Conservation (phyloP, 2,329 filamentous ascomycete species). For the Aspergillus pseudonomiae region DNA sequence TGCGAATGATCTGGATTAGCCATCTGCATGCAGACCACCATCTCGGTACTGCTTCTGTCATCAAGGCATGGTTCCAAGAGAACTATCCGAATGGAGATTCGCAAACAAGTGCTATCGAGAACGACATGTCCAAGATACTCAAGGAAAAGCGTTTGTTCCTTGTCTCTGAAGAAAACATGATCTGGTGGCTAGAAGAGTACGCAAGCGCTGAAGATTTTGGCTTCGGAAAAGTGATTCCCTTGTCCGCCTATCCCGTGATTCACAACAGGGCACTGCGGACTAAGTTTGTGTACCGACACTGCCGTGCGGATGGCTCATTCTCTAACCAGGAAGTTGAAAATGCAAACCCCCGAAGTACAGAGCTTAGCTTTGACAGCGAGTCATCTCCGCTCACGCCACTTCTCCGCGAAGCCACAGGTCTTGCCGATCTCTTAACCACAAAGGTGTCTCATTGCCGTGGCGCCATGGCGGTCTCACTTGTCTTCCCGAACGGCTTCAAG, state of each 20-base stretch:
- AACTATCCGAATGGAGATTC: constrained; percentile 47
- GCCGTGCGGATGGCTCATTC: constrained; percentile 30
- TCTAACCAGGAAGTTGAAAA: constrained; percentile 17
- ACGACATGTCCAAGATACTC: constrained; percentile 40
- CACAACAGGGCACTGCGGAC: constrained; percentile 24
- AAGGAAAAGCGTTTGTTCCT: constrained; percentile 59
- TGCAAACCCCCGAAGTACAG: constrained; percentile 21
- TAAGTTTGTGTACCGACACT: constrained; percentile 35
- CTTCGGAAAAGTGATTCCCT: constrained; percentile 59
- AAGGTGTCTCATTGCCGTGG: constrained; percentile 77
- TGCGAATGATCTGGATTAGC: constrained; percentile 87
- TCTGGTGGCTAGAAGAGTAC: constrained; percentile 78
- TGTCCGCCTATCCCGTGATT: constrained; percentile 42
- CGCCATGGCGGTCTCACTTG: constrained; percentile 75
- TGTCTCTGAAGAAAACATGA: constrained; percentile 71
- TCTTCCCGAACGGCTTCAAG: constrained; percentile 79
- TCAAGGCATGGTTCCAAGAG: constrained; percentile 75
- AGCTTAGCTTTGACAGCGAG: constrained; percentile 31
- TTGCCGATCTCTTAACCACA: constrained; percentile 68
- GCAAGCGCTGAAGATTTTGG: constrained; percentile 76
- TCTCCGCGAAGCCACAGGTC: constrained; percentile 58
- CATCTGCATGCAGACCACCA: constrained; percentile 97
- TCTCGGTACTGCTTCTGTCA: constrained; percentile 77
- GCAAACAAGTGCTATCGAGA: constrained; percentile 45
- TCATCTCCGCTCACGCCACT: constrained; percentile 37